Percentiles rank a stretch among this genome's conserved stretches.
These are phyloP conservation scores for Globisporangium nodosum DNA, from an alignment of 352 stramenopile genomes.

Conservation along the genomic window DNA sequence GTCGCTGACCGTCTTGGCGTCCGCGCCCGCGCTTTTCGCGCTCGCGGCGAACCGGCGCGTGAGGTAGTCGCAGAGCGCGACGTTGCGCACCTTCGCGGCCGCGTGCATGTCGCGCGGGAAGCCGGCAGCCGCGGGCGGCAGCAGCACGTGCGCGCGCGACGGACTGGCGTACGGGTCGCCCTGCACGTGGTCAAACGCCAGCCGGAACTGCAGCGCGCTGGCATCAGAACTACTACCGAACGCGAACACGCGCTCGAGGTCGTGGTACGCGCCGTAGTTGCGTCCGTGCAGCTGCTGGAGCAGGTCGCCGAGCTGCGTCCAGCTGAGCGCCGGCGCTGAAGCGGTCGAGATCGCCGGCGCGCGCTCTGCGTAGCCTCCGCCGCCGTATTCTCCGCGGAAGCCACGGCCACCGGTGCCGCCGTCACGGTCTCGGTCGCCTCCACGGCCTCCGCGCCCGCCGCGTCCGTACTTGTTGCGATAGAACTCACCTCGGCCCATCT, in stretches of 20 bases:
- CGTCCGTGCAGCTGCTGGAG: constrained; percentile 54
- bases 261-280: constrained; percentile 86
- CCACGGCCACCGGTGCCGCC: background rate
- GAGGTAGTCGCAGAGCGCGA: constrained; percentile 89
- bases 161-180: constrained; percentile 94
- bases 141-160: constrained; percentile 89
- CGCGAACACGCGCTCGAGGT: constrained; percentile 55
- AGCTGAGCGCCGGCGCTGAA: constrained; percentile 21
- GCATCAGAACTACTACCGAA: constrained; percentile 10
- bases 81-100: constrained; percentile 66
- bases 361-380: background rate
- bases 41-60: constrained; percentile 78
- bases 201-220: constrained; percentile 46
- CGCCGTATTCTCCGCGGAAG: background rate
- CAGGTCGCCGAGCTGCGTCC: constrained; percentile 38
- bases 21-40: constrained; percentile 41
- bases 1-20: constrained; percentile 57
- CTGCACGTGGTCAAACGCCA: constrained; percentile 93
- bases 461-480: constrained; percentile 89
- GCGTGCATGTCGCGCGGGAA: constrained; percentile 78
- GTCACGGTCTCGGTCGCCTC: background rate
- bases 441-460: constrained; percentile 15
- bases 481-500: constrained; percentile 82
- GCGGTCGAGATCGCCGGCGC: constrained; percentile 2
- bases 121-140: constrained; percentile 60